These are phyloP conservation scores for Solanum chacoense DNA, from an alignment of 305 asterid species.

Conservation along the genomic window DNA sequence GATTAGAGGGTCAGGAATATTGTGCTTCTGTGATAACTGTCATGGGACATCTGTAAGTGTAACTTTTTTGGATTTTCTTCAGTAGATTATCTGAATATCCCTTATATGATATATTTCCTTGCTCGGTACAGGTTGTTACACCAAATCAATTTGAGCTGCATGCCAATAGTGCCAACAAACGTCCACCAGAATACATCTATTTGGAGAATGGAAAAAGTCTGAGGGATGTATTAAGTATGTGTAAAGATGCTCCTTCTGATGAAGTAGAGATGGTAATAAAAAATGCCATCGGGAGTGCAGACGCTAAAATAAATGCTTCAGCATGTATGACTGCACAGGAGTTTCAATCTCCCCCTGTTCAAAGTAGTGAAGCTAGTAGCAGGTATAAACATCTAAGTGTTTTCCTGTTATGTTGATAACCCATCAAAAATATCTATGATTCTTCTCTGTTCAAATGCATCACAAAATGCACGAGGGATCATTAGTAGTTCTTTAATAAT, in stretches of 20 bases:
- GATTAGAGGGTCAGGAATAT: constrained; percentile 56
- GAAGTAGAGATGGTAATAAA: constrained; percentile 46
- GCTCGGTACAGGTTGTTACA: constrained; percentile 45
- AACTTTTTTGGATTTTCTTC: not conserved
- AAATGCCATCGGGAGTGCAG: constrained; percentile 43
- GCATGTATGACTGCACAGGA: constrained; percentile 36
- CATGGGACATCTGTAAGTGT: constrained; percentile 46
- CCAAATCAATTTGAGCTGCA: constrained; percentile 77
- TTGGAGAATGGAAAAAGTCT: constrained; percentile 71
- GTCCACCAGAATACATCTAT: constrained; percentile 70
- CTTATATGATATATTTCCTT: not conserved
- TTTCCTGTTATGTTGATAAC: not conserved
- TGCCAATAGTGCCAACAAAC: constrained; percentile 65
- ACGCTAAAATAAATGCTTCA: constrained; percentile 25
- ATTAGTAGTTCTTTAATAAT: not conserved
- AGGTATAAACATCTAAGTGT: constrained; percentile 27
- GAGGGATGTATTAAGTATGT: constrained; percentile 57
- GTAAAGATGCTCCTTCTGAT: constrained; percentile 48
- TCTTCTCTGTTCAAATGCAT: not conserved
- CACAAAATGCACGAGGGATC: not conserved
- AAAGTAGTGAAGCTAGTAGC: constrained; percentile 20
- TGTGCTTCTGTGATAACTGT: constrained; percentile 69
- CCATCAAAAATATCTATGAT: not conserved
- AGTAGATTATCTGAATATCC: not conserved
- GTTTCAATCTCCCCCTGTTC: constrained; percentile 22